Base-by-base conservation (phyloP, 2,329 filamentous ascomycete genomes). In the Cercospora berteroae region DNA sequence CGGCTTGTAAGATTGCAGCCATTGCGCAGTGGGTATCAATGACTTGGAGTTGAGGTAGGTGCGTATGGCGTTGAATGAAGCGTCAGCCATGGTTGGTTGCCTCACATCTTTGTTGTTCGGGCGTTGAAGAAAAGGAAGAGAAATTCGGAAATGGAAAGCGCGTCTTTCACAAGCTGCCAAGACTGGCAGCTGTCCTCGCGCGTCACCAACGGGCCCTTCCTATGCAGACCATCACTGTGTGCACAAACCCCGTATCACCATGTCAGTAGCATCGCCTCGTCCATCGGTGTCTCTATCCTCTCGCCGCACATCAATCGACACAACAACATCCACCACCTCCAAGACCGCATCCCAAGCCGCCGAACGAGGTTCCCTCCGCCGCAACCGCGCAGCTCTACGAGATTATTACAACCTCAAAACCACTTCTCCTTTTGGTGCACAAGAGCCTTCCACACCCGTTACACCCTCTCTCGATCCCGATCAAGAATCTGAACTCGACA, bases 341-440 rank as follows among this genome's bases (percentile, higher is more conserved):
- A 66, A 73, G 71, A 66, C 69, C 4, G 65, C 69, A 23, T 66
- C 74, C 23, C 66, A 68, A 18, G 67, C 68, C 33, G 74, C 69
- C 75, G 74, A 80, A 77, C 66, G 85, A 82, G 70, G 83, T 85
- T 65, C 82, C 59, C 74, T 77, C 20, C 84, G 87, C 65, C 85
- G 90, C 69, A 96, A 96, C 81, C 91, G 94, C 71, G 88, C 90
- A 65, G 94, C 94, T 6, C 86, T 98, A 20, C 90, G 95, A 74
- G 93, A 97, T 77, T 98, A 97, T 83, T 98, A 98, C 81, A 95
- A 95, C 77, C 86, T 98, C 60, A 90, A 89, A 71, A 78, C 78
- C 20, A 74, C 68, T 12, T 58, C 29, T 8, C 63, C 60, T 42
- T 36, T 39, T 2, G 20, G 56, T 10, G 29, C 31, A 10, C 39